These are phyloP conservation scores for Sphaerobolus stellatus DNA, from an alignment of 1,284 basidiomycete genomes.

Conservation along the genomic window DNA sequence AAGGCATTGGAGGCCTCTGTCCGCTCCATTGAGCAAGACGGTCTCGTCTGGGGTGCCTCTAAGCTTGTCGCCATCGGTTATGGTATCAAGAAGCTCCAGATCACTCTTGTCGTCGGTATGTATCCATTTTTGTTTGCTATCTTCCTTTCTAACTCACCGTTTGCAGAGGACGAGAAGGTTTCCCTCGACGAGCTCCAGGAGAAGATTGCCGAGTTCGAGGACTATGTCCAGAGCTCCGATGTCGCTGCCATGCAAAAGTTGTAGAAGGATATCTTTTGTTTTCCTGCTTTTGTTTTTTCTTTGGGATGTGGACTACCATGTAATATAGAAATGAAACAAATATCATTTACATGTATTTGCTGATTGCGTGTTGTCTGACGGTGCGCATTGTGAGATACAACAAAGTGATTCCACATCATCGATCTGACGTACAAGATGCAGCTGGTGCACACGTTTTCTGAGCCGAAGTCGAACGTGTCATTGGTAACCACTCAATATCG, in stretches of 20 bases:
- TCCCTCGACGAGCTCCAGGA: constrained; percentile 95
- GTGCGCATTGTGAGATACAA: no score
- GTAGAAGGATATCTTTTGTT: constrained; percentile 37
- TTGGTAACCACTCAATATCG: no score
- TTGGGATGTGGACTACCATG: no score
- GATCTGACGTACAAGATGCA: no score
- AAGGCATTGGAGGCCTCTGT: constrained; percentile 79
- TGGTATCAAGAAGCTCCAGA: constrained; percentile 91
- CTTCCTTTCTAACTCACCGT: constrained; percentile 11
- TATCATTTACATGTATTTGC: no score
- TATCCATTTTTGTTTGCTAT: constrained; percentile 19
- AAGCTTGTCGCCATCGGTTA: constrained; percentile 94
- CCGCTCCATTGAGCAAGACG: constrained; percentile 85
- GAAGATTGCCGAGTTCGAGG: constrained; percentile 83
- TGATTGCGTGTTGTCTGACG: no score
- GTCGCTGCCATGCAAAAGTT: constrained; percentile 87
- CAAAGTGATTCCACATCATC: no score
- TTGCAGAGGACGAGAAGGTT: constrained; percentile 88
- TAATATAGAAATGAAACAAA: no score
- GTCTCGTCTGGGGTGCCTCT: constrained; percentile 92
- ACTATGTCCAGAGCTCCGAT: constrained; percentile 95
- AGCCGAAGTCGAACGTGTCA: no score
- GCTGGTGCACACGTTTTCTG: no score
- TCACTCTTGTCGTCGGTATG: constrained; percentile 91
- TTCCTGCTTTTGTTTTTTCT: background rate